phyloP scores from a whole-genome alignment of 257 asterid species.

The Agastache rugosa region DNA sequence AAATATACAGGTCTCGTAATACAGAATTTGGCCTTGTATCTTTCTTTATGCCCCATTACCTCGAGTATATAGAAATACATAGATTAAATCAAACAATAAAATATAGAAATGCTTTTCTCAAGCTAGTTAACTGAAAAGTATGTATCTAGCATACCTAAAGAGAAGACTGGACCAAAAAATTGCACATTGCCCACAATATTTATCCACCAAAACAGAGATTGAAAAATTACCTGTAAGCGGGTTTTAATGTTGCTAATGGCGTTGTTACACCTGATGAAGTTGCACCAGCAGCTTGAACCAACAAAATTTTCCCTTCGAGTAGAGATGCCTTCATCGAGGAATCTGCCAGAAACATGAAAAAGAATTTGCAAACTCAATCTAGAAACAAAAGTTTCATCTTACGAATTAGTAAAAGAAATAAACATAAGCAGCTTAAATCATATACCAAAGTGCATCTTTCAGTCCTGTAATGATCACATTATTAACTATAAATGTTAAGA shows the following conservation, averaged over 20 bases:
- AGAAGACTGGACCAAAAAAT: not conserved
- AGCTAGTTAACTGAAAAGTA: no score
- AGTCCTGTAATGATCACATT: not conserved
- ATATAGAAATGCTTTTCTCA: no score
- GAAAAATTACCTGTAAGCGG: constrained; percentile 67
- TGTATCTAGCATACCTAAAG: not conserved
- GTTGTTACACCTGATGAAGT: constrained; percentile 84
- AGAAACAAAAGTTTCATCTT: not conserved
- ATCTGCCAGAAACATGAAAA: constrained; percentile 39
- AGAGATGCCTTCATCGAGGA: constrained; percentile 60
- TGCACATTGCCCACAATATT: not conserved
- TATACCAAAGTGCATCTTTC: not conserved
- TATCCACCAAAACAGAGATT: constrained; percentile 15
- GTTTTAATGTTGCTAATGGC: constrained; percentile 89
- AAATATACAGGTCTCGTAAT: not conserved
- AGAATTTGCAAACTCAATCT: not conserved
- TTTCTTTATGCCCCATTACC: no score
- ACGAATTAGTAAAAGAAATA: not conserved
- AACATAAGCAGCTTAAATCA: not conserved
- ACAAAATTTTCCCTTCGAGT: constrained; percentile 43
- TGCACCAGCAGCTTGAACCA: constrained; percentile 93
- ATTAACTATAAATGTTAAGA: no score
- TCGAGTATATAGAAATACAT: no score
- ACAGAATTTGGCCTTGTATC: constrained; percentile 13
- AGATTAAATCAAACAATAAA: no score